phyloP scores from a whole-genome alignment of 1,284 basidiomycete species.

The Meira nashicola region DNA sequence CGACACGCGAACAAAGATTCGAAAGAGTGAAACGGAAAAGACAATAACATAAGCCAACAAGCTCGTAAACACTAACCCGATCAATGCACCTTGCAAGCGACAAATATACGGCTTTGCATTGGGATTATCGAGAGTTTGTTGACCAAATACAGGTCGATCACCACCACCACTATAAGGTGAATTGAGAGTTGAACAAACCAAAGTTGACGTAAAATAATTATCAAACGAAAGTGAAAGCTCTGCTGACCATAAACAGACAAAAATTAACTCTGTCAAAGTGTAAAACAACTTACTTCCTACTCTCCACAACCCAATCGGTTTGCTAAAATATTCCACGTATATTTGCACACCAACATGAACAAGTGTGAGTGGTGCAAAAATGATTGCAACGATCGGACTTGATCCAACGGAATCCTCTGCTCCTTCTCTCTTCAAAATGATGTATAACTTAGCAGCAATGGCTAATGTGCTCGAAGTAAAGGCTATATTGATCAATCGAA shows the following conservation, averaged over 20 bases:
- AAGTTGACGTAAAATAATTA: constrained; percentile 80
- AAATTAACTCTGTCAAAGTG: constrained; percentile 59
- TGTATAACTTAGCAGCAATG: constrained; percentile 70
- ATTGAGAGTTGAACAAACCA: constrained; percentile 60
- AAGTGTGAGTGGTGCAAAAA: constrained; percentile 77
- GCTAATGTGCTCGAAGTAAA: constrained; percentile 75
- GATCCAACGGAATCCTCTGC: constrained; percentile 71
- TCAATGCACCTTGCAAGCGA: constrained; percentile 56
- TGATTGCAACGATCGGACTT: constrained; percentile 75
- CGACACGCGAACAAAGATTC: constrained; percentile 29
- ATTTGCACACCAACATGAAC: constrained; percentile 67
- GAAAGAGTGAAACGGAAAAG: constrained; percentile 38
- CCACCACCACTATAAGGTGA: constrained; percentile 14
- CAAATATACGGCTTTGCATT: constrained; percentile 58
- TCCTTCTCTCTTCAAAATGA: constrained; percentile 59
- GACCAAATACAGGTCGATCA: constrained; percentile 55
- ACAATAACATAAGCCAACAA: constrained; percentile 48
- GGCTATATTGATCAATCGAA: constrained; percentile 75
- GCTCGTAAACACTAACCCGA: constrained; percentile 58
- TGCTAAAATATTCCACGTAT: constrained; percentile 73
- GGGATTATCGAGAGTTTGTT: constrained; percentile 56
- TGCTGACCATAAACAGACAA: constrained; percentile 88
- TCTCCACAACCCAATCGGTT: constrained; percentile 79
- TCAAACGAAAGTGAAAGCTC: constrained; percentile 79
- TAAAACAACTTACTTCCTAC: constrained; percentile 48